Evolutionary conservation across 257 asterid species (phyloP).

Genomic region (Solanum sitiens): DNA sequence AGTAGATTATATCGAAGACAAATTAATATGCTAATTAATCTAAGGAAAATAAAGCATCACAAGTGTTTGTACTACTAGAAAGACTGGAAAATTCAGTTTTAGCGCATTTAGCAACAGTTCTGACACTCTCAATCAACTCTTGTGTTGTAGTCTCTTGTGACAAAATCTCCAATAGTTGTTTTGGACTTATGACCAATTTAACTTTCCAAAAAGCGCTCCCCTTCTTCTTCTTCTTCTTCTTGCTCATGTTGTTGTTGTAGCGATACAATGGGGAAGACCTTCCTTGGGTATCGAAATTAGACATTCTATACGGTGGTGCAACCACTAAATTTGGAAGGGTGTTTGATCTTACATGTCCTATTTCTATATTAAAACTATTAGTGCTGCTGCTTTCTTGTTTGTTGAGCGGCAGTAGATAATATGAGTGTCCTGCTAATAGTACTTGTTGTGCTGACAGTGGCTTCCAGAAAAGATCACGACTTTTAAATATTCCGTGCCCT

Average conservation of each 20-base stretch:
- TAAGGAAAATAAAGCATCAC: slow-evolving; percentile 5
- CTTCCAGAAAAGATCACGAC: slow-evolving; percentile 74
- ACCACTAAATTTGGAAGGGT: slow-evolving; percentile 26
- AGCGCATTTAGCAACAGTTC: slow-evolving; percentile 79
- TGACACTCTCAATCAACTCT: slow-evolving; percentile 75
- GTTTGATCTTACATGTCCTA: slow-evolving; percentile 56
- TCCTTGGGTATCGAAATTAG: slow-evolving; percentile 44
- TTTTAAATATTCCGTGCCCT: slow-evolving; percentile 68
- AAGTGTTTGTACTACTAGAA: slow-evolving; percentile 45
- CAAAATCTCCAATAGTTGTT: slow-evolving; percentile 61
- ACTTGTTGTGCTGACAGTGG: slow-evolving; percentile 50
- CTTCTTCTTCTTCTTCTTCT: background rate
- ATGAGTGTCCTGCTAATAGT: slow-evolving; percentile 53
- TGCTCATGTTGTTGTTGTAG: background rate
- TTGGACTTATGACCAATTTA: slow-evolving; percentile 63
- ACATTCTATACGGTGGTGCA: slow-evolving; percentile 65
- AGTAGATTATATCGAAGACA: too few relatives aligned
- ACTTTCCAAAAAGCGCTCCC: slow-evolving; percentile 65
- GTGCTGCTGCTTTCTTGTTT: background rate
- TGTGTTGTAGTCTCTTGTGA: slow-evolving; percentile 62
- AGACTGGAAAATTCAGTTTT: slow-evolving; percentile 46
- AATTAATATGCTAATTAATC: background rate
- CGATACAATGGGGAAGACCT: background rate
- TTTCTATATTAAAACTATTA: background rate
- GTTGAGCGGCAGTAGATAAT: slow-evolving; percentile 57